Evolutionary conservation across 2,329 filamentous ascomycete species (phyloP).

Genomic region (Arthroderma uncinatum): DNA sequence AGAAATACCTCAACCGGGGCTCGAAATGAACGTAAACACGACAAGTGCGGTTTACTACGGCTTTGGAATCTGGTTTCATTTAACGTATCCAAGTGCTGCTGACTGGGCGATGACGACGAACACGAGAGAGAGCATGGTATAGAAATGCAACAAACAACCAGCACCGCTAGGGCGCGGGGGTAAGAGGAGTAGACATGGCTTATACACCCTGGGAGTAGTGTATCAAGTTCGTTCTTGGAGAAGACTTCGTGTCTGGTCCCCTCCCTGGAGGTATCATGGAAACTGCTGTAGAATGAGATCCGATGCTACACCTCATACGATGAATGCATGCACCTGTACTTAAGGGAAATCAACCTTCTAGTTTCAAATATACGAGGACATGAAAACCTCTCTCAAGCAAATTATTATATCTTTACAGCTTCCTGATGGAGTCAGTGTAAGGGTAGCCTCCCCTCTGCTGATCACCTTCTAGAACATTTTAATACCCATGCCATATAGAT

Average conservation of each 20-base stretch:
- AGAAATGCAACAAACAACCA: neutral
- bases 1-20: neutral
- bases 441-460: no score
- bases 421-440: neutral
- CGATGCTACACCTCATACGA: neutral
- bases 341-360: neutral
- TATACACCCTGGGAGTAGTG: neutral
- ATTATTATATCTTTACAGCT: neutral
- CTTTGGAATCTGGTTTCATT: constrained; percentile 1
- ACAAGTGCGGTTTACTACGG: neutral
- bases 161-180: neutral
- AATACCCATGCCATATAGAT: neutral
- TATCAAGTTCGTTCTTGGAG: neutral
- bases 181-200: neutral
- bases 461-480: neutral
- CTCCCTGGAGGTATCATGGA: neutral
- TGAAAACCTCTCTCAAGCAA: neutral
- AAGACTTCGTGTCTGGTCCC: neutral
- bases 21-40: neutral
- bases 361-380: constrained; percentile 2
- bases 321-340: neutral
- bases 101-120: constrained; percentile 1
- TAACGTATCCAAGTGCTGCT: neutral
- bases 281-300: neutral
- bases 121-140: neutral